These are phyloP conservation scores for Wickerhamiella nectarea DNA, from an alignment of 805 yeast species.

Conservation along the genomic window DNA sequence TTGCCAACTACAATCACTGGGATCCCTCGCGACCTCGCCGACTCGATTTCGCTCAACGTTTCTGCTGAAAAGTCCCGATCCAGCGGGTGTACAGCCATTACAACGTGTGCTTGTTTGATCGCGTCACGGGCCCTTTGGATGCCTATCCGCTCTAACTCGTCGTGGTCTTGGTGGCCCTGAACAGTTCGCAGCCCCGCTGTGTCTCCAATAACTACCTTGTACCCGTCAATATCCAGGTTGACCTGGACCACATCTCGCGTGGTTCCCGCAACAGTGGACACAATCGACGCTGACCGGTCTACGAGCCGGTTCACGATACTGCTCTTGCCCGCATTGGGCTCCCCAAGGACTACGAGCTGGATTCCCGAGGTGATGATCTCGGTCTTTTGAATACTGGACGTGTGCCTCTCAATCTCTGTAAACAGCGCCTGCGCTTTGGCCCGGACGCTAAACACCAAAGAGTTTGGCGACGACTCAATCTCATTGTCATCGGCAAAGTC, in stretches of 20 bases:
- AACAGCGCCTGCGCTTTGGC: not conserved
- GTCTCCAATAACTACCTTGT: slow-evolving; percentile 71
- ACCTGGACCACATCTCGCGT: slow-evolving; percentile 81
- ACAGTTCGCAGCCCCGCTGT: slow-evolving; percentile 72
- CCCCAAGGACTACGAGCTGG: slow-evolving; percentile 61
- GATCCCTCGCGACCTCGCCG: slow-evolving; percentile 13
- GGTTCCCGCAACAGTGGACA: slow-evolving; percentile 84
- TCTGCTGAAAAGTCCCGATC: slow-evolving; percentile 9
- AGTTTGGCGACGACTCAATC: slow-evolving; percentile 30
- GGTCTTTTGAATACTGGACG: not conserved
- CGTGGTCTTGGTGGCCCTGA: slow-evolving; percentile 21
- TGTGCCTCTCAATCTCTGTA: not conserved
- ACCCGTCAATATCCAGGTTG: slow-evolving; percentile 70
- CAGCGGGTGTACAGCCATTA: slow-evolving; percentile 47
- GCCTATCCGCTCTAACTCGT: slow-evolving; percentile 63
- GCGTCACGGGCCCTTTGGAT: slow-evolving; percentile 58
- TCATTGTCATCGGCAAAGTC: slow-evolving; percentile 95
- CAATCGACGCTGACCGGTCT: slow-evolving; percentile 74
- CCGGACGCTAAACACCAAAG: not conserved
- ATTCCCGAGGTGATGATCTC: slow-evolving; percentile 63
- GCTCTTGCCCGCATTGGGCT: slow-evolving; percentile 95
- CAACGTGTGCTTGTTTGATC: slow-evolving; percentile 50
- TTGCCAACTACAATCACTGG: slow-evolving; percentile 24
- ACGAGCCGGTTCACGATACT: slow-evolving; percentile 68
- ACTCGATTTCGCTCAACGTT: slow-evolving; percentile 13